These are phyloP conservation scores for Phyllosticta citriasiana DNA, from an alignment of 2,329 filamentous ascomycete genomes.

Conservation along the genomic window DNA sequence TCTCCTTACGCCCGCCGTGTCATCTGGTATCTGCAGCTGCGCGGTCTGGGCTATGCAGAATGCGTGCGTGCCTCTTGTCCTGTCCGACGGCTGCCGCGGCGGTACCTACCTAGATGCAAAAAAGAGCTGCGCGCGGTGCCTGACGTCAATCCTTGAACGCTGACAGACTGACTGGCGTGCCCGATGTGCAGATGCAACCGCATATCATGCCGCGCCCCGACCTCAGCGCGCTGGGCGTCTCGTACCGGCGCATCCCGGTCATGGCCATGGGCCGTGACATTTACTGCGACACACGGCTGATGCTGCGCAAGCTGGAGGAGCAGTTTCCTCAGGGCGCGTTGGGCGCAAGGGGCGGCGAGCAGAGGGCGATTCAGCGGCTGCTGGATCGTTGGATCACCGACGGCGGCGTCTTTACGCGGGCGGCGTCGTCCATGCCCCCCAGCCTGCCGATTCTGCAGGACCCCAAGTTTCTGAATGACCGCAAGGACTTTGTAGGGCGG, in stretches of 20 bases:
- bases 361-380: conserved; percentile 43
- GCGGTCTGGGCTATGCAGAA: conserved; percentile 54
- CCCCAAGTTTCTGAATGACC: conserved; percentile 50
- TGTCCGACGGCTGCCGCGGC: not conserved
- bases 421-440: conserved; percentile 44
- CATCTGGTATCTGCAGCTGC: conserved; percentile 55
- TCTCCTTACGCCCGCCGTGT: conserved; percentile 56
- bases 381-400: conserved; percentile 48
- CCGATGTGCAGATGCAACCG: conserved; percentile 48
- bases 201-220: conserved; percentile 56
- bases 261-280: conserved; percentile 56
- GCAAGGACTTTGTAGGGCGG: conserved; percentile 36
- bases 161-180: conserved; percentile 1
- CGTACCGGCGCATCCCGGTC: conserved; percentile 60
- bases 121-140: not conserved
- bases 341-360: conserved; percentile 18
- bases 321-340: conserved; percentile 33
- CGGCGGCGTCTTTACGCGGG: conserved; percentile 44
- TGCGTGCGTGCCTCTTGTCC: conserved; percentile 40
- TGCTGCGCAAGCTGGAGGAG: conserved; percentile 53
- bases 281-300: conserved; percentile 61
- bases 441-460: conserved; percentile 46
- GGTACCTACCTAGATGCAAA: not conserved
- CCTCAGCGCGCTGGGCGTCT: conserved; percentile 49
- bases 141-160: conserved; percentile 5